Percentiles rank a stretch among this genome's conserved stretches.
Conservation (phyloP, 164 flowering plant genomes). For the Tetracentron sinense region DNA sequence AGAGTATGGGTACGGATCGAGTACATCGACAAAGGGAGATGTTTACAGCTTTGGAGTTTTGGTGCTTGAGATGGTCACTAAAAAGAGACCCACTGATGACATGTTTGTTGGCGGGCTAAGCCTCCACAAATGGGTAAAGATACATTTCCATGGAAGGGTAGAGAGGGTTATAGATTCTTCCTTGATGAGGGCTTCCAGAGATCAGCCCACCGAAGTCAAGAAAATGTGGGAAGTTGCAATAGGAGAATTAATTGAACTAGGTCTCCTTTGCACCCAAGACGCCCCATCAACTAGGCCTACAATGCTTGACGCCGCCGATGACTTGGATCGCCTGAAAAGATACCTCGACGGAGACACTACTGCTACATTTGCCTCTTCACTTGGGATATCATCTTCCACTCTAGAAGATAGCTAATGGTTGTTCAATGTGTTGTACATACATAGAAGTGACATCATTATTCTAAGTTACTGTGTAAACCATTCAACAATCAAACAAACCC, state of each 20-base stretch:
- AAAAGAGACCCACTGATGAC: slow-evolving; percentile 51
- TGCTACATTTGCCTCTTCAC: slow-evolving; percentile 46
- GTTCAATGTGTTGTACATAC: neutral
- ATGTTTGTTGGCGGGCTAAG: slow-evolving; percentile 39
- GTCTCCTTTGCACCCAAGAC: slow-evolving; percentile 43
- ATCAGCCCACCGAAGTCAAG: slow-evolving; percentile 28
- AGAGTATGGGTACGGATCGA: slow-evolving; percentile 47
- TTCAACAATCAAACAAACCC: neutral
- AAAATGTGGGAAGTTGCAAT: slow-evolving; percentile 42
- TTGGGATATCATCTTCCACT: slow-evolving; percentile 45
- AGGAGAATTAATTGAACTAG: slow-evolving; percentile 39
- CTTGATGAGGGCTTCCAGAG: slow-evolving; percentile 23
- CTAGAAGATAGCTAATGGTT: neutral
- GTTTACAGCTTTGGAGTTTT: slow-evolving; percentile 60
- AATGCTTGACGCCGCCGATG: slow-evolving; percentile 56
- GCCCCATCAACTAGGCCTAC: slow-evolving; percentile 44
- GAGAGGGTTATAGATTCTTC: slow-evolving; percentile 35
- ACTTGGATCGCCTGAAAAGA: slow-evolving; percentile 44
- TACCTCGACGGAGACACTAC: slow-evolving; percentile 49
- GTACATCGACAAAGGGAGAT: slow-evolving; percentile 44
- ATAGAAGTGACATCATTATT: neutral
- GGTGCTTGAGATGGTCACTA: slow-evolving; percentile 55
- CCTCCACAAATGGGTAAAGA: slow-evolving; percentile 48
- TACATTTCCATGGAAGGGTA: slow-evolving; percentile 28
- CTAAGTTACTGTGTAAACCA: neutral